phyloP scores from a whole-genome alignment of 345 rosid genomes.

The Nephelium lappaceum region DNA sequence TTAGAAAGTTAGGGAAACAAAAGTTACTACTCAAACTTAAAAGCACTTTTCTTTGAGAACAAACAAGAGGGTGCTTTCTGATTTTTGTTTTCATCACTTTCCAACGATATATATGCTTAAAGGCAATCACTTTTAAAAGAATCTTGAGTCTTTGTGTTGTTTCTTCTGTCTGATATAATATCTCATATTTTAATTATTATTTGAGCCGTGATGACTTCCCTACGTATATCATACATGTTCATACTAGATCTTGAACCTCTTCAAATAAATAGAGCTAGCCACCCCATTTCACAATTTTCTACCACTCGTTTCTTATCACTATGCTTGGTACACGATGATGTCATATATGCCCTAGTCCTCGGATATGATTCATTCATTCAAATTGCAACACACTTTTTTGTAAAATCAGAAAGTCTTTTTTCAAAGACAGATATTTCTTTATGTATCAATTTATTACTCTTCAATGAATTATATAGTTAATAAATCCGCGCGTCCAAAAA shows the following conservation, averaged over 20 bases:
- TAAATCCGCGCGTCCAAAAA: too few species aligned
- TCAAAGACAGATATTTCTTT: too few species aligned
- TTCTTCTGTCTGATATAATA: neutral
- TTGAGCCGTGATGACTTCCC: neutral
- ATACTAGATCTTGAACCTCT: constrained; percentile 1
- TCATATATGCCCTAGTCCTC: neutral
- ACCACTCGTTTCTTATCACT: neutral
- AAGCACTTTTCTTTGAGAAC: neutral
- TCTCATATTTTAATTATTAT: neutral
- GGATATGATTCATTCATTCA: neutral
- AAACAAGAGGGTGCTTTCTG: constrained; percentile 20
- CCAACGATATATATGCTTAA: constrained; percentile 8
- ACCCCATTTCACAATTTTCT: neutral
- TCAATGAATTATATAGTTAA: too few species aligned
- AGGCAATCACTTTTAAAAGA: constrained; percentile 13
- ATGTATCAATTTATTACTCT: too few species aligned
- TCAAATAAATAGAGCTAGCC: neutral
- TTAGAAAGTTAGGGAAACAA: neutral
- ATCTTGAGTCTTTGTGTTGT: neutral
- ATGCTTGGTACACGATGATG: neutral
- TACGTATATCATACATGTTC: neutral
- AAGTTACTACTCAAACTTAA: neutral
- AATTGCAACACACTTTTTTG: neutral
- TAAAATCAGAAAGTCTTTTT: too few species aligned
- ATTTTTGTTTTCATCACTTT: constrained; percentile 14